A percentile compares a stretch with the other conserved stretches of the same genome.
Evolutionary conservation across 768 basidiomycete genomes (phyloP).

Genomic region (Trametes cinnabarina): DNA sequence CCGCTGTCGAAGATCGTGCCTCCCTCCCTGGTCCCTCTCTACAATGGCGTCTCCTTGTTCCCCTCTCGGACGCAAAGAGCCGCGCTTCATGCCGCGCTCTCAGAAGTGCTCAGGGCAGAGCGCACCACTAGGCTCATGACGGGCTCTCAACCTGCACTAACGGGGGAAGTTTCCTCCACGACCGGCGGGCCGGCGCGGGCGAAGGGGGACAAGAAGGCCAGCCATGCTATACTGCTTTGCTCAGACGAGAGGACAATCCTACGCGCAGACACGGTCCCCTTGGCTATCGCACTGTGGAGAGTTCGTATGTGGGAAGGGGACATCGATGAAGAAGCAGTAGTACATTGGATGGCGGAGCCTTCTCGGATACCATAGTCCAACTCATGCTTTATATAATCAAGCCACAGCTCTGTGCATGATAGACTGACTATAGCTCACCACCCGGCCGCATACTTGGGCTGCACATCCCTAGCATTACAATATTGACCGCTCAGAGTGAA

Average conservation of each 20-base stretch:
- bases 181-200: slow-evolving; percentile 5
- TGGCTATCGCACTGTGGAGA: slow-evolving; percentile 78
- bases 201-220: slow-evolving; percentile 44
- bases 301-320: slow-evolving; percentile 72
- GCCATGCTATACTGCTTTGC: slow-evolving; percentile 68
- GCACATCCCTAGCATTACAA: slow-evolving; percentile 10
- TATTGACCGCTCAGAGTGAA: slow-evolving; percentile 10
- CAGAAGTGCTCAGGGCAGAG: slow-evolving; percentile 49
- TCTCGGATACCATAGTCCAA: background rate
- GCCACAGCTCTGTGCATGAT: background rate
- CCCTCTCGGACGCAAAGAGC: slow-evolving; percentile 61
- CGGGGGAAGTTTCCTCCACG: background rate
- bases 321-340: background rate
- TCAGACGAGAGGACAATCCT: slow-evolving; percentile 48
- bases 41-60: slow-evolving; percentile 65
- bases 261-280: slow-evolving; percentile 58
- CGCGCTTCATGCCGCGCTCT: slow-evolving; percentile 49
- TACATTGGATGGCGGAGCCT: slow-evolving; percentile 2
- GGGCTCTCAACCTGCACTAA: background rate
- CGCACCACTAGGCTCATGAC: slow-evolving; percentile 26
- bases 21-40: slow-evolving; percentile 51
- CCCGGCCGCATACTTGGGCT: background rate
- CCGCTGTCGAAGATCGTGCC: slow-evolving; percentile 31
- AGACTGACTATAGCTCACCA: background rate
- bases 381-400: too few relatives aligned